Evolutionary conservation across 768 basidiomycete species (phyloP), one percentile per base, ranked within the genome.

Genomic region (Butyriboletus loyo): DNA sequence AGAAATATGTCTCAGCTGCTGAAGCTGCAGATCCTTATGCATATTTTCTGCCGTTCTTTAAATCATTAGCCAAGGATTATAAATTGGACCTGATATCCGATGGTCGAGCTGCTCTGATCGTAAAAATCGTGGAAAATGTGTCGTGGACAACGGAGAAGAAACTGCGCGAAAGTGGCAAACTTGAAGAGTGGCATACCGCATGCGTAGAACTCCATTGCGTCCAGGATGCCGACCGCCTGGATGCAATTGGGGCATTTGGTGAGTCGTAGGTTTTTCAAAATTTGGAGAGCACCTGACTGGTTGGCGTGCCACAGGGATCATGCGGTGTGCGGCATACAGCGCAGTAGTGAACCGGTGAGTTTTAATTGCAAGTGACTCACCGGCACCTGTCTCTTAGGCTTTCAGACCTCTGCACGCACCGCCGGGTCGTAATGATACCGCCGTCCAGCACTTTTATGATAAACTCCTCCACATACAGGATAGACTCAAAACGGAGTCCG

Each of bases 81-180:
- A 77, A 74, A 4, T 51, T 85, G 22, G 82, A 88, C 61, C 72
- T 88, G 27, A 70, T 89, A 39, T 58, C 67, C 14, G 82, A 87
- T 49, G 83, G 84, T 2, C 78, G 86, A 25, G 86, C 83, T 25
- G 72, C 69, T 38, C 58, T 73, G 21, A 75, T 90, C 42, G 72
- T 80, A 24, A 73, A 69, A 57, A 81, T 95, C 53, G 75, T 94
- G 27, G 85, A 90, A 30, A 86, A 85, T 55, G 85, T 93, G 4
- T 92, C 88, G 0, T 95, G 90, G 89, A 85, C 80, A 38, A 92
- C 86, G 3, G 93, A 95, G 69, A 86, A 84, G 66, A 82, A 76
- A 55, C 73, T 89, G 7, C 75, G 80, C 15, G 76, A 78, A 46
- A 65, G 69, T 2, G 84, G 81, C 0, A 54, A 71, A 47, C 82